Percentiles rank a stretch among this genome's conserved stretches.
Conservation (phyloP, 768 basidiomycete species). For the Tricholoma matsutake region DNA sequence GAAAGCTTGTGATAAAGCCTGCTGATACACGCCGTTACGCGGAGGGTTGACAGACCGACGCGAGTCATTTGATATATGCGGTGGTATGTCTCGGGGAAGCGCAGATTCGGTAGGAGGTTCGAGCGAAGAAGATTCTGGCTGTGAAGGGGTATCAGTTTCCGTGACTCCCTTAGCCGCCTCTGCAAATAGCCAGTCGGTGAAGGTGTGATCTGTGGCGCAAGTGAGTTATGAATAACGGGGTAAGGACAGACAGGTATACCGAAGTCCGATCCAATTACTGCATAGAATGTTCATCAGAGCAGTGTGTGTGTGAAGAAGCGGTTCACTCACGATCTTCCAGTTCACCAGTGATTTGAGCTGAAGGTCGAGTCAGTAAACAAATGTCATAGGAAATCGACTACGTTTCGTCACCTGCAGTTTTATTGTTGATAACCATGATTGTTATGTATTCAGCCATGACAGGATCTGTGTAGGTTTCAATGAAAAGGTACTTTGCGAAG, state of each 20-base stretch:
- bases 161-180: slow-evolving; percentile 72
- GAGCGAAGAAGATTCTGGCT: slow-evolving; percentile 34
- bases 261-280: slow-evolving; percentile 79
- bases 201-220: slow-evolving; percentile 57
- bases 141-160: slow-evolving; percentile 43
- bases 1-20: slow-evolving; percentile 65
- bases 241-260: slow-evolving; percentile 37
- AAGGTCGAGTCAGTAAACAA: slow-evolving; percentile 14
- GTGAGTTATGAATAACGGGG: slow-evolving; percentile 17
- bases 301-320: slow-evolving; percentile 2
- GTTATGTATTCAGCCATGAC: slow-evolving; percentile 95
- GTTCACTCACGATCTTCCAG: slow-evolving; percentile 69
- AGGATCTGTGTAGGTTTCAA: slow-evolving; percentile 48
- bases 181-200: slow-evolving; percentile 86
- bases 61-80: slow-evolving; percentile 34
- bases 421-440: slow-evolving; percentile 94
- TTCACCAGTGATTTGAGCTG: slow-evolving; percentile 86
- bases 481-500: slow-evolving; percentile 1
- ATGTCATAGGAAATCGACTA: slow-evolving; percentile 21
- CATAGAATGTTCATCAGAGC: slow-evolving; percentile 1
- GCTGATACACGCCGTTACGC: slow-evolving; percentile 66
- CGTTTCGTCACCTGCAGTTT: slow-evolving; percentile 58
- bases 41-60: slow-evolving; percentile 45
- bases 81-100: slow-evolving; percentile 29
- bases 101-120: slow-evolving; percentile 29